Conservation (phyloP, 148 eudicot species). For the Camellia lanceoleosa region DNA sequence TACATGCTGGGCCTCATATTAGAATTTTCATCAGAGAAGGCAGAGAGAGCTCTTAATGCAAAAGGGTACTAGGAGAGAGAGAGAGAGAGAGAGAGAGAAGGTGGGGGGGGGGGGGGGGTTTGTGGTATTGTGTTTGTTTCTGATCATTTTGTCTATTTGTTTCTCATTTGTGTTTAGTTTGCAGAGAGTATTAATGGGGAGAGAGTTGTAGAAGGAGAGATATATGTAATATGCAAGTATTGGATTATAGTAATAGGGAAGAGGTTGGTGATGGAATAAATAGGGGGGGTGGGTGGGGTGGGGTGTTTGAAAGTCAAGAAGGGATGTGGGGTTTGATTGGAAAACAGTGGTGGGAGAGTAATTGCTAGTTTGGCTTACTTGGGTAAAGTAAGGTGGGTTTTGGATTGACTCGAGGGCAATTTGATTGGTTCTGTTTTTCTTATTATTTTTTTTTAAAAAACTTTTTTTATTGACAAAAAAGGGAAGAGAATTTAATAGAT, state of each 20-base stretch:
- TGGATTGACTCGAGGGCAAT: slow-evolving; percentile 48
- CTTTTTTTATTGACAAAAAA: not conserved
- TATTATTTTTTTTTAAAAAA: not conserved
- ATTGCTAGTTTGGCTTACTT: slow-evolving; percentile 54
- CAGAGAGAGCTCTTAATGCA: slow-evolving; percentile 34
- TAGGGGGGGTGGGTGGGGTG: slow-evolving; percentile 41
- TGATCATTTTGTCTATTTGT: slow-evolving; percentile 37
- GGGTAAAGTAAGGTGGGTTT: slow-evolving; percentile 26
- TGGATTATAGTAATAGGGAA: slow-evolving; percentile 47
- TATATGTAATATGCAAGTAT: not conserved
- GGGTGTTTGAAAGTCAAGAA: slow-evolving; percentile 40
- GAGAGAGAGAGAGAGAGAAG: not conserved
- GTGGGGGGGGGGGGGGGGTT: slow-evolving; percentile 6
- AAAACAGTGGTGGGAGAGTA: slow-evolving; percentile 37
- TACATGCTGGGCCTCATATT: slow-evolving; percentile 33
- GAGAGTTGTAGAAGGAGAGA: slow-evolving; percentile 28
- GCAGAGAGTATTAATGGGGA: slow-evolving; percentile 24
- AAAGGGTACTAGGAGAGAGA: slow-evolving; percentile 4
- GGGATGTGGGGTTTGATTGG: slow-evolving; percentile 31
- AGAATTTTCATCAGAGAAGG: slow-evolving; percentile 35
- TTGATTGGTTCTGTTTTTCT: slow-evolving; percentile 2
- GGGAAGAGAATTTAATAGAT: not conserved
- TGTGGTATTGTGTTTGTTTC: slow-evolving; percentile 14
- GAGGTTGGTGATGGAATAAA: slow-evolving; percentile 72
- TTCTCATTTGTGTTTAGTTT: slow-evolving; percentile 26